phyloP scores from a whole-genome alignment of 2,329 filamentous ascomycete species.

The Elsinoe perseae region DNA sequence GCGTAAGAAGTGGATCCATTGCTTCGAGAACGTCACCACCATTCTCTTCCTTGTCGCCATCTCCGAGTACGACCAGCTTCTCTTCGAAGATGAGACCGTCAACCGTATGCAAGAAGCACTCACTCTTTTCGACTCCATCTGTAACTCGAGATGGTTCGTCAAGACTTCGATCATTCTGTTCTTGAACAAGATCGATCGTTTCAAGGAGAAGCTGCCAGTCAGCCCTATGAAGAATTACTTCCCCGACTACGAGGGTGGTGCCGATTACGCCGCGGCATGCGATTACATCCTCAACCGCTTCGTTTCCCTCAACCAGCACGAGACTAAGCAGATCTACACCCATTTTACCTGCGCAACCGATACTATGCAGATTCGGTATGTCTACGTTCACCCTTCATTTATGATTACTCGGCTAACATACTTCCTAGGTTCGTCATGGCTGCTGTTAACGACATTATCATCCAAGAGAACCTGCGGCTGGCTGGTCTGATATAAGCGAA shows the following conservation, averaged over 20 bases:
- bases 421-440: slow-evolving; percentile 80
- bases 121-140: slow-evolving; percentile 47
- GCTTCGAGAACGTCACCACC: slow-evolving; percentile 89
- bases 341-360: slow-evolving; percentile 99
- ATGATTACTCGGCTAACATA: not conserved
- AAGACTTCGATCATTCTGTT: slow-evolving; percentile 46
- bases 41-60: slow-evolving; percentile 90
- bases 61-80: slow-evolving; percentile 90
- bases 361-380: slow-evolving; percentile 80
- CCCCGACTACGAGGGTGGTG: slow-evolving; percentile 78
- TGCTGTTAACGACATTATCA: slow-evolving; percentile 99
- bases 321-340: slow-evolving; percentile 99
- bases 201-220: slow-evolving; percentile 66
- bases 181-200: slow-evolving; percentile 48
- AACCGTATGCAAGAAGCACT: slow-evolving; percentile 51
- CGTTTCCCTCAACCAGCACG: slow-evolving; percentile 89
- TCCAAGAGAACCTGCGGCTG: slow-evolving; percentile 96
- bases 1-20: slow-evolving; percentile 96
- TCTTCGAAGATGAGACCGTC: slow-evolving; percentile 93
- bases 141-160: slow-evolving; percentile 46
- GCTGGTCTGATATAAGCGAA: slow-evolving; percentile 78
- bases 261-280: slow-evolving; percentile 91
- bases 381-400: not conserved
- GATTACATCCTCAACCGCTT: slow-evolving; percentile 99
- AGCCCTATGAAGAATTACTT: slow-evolving; percentile 71